Evolutionary conservation across 208 protist species (phyloP), one percentile per base, ranked within the genome.

Genomic region (Leishmania gerbilli): DNA sequence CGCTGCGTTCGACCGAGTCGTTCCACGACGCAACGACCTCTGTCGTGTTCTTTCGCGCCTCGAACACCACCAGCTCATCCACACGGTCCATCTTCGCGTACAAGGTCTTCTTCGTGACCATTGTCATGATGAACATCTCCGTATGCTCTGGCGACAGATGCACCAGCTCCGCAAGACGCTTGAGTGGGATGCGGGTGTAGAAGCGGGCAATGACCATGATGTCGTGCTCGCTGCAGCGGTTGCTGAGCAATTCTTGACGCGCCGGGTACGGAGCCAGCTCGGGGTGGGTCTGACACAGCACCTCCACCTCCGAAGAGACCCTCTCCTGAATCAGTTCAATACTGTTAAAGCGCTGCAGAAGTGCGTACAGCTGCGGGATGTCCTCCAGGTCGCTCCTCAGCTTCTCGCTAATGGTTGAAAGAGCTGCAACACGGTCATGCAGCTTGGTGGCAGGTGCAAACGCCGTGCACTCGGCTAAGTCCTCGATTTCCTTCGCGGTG

Each of bases 201-300:
- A 98, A 99, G 68, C 93, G 91, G 31, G 97, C 86, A 67, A 99
- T 93, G 5, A 99, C 96, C 56, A 98, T 87, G 47, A 99, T 89
- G 84, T 99, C 99, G 84, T 99, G 97, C 85, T 99, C 98, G 64
- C 97, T 97, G 84, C 98, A 97, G 80, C 98, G 95, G 76, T 93
- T 97, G 53, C 88, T 85, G 2, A 99, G 87, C 77, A 99, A 85
- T 76, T 87, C 84, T 76, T 91, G 89, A 64, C 87, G 90, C 58
- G 85, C 90, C 3, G 89, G 83, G 49, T 90, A 93, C 27, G 72
- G 47, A 15, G 77, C 86, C 68, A 99, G 95, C 55, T 94, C 80
- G 13, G 88, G 81, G 60, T 98, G 95, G n/a, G 89, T 90, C 47
- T 80, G 88, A 79, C 88, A 96, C 49, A 91, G 81, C 79, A 79